Conservation (phyloP, 2,329 filamentous ascomycete species). For the Aspergillus pseudonomiae region DNA sequence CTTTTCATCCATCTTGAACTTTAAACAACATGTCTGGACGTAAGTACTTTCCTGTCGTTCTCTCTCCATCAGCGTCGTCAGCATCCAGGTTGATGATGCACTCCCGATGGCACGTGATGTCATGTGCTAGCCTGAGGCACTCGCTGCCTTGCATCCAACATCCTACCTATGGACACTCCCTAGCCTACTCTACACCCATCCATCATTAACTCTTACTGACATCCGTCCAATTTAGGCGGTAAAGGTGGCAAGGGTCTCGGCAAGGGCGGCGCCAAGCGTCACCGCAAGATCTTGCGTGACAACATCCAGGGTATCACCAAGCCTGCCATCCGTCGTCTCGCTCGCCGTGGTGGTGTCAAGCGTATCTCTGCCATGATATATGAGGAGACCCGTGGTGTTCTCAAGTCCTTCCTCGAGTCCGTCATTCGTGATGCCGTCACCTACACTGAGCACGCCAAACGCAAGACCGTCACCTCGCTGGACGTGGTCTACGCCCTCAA, state of each 20-base stretch:
- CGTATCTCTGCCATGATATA: constrained; percentile 98
- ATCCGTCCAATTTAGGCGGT: constrained; percentile 63
- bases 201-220: background rate
- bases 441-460: constrained; percentile 82
- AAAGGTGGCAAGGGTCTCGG: constrained; percentile 98
- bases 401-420: constrained; percentile 81
- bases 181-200: background rate
- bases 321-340: constrained; percentile 97
- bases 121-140: background rate
- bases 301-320: constrained; percentile 99
- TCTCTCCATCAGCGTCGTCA: constrained; percentile 3
- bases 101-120: constrained; percentile 30
- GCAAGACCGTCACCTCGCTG: constrained; percentile 60
- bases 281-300: constrained; percentile 99
- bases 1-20: constrained; percentile 16
- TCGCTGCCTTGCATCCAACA: background rate
- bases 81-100: constrained; percentile 18
- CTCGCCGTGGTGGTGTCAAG: constrained; percentile 99
- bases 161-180: background rate
- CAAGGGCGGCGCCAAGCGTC: constrained; percentile 98
- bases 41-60: constrained; percentile 31
- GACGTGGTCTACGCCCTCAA: constrained; percentile 67
- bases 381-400: constrained; percentile 78
- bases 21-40: constrained; percentile 44
- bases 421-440: constrained; percentile 80